Percentiles rank a stretch among this genome's conserved stretches.
Evolutionary conservation across 805 yeast genomes (phyloP).

Genomic region (Candida yuanshanica): DNA sequence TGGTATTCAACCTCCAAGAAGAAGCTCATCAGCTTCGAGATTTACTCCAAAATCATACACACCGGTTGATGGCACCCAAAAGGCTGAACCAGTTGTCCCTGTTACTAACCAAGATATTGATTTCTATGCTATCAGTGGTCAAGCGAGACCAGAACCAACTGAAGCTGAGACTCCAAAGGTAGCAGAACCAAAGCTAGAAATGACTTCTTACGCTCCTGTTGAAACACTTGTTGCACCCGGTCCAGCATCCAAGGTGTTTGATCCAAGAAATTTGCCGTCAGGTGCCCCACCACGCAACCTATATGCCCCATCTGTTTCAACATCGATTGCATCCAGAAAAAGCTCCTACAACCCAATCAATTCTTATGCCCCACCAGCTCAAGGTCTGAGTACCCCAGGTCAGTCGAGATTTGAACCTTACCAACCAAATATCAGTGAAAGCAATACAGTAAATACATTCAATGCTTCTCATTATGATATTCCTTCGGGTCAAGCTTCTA

Average conservation of each 20-base stretch:
- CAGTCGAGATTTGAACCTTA: conserved; percentile 8
- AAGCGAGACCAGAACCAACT: conserved; percentile 4
- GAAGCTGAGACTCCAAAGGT: neutral
- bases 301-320: conserved; percentile 4
- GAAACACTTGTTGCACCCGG: neutral
- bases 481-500: conserved; percentile 6
- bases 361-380: neutral
- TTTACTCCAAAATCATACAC: conserved; percentile 6
- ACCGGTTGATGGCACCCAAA: neutral
- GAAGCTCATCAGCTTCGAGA: conserved; percentile 2
- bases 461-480: neutral
- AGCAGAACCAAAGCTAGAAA: neutral
- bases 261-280: neutral
- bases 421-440: conserved; percentile 4
- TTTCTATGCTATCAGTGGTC: conserved; percentile 11
- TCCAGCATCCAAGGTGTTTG: neutral
- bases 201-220: no score
- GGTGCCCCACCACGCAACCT: neutral
- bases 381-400: neutral
- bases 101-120: conserved; percentile 15
- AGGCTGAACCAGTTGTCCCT: conserved; percentile 2
- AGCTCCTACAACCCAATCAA: conserved; percentile 6
- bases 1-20: neutral
- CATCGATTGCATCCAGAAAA: conserved; percentile 2
- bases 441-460: neutral